A percentile compares a stretch with the other conserved stretches of the same genome.
Conservation (phyloP, 108 stramenopile genomes). For the Craspedostauros australis region DNA sequence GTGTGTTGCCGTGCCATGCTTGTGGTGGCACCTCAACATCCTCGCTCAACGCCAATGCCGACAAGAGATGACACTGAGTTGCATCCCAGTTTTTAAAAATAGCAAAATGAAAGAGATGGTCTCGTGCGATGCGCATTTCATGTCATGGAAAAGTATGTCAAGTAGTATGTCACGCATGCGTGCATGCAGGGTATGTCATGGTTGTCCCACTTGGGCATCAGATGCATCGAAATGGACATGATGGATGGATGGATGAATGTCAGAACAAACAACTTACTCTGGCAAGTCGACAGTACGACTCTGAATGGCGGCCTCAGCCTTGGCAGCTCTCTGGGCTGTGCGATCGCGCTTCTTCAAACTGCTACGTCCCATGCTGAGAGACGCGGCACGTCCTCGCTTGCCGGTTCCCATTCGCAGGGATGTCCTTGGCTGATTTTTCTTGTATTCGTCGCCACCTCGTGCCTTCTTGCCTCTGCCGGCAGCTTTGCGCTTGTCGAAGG, state of each 20-base stretch:
- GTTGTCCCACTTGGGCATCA: background rate
- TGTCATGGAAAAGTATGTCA: no score
- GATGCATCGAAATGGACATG: no score
- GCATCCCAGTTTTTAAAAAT: no score
- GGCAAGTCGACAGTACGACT: slow-evolving; percentile 66
- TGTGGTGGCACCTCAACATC: no score
- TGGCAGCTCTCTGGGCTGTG: slow-evolving; percentile 51
- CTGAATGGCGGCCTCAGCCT: slow-evolving; percentile 58
- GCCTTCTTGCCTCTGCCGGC: slow-evolving; percentile 17
- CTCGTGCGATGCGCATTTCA: no score
- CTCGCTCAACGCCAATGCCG: no score
- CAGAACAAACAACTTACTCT: slow-evolving; percentile 80
- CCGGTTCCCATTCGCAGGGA: slow-evolving; percentile 67
- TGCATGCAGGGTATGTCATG: background rate
- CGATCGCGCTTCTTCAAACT: slow-evolving; percentile 71
- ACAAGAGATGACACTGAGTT: no score
- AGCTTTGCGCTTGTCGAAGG: background rate
- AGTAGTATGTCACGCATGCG: slow-evolving; percentile 1
- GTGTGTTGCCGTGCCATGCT: no score
- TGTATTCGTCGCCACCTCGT: slow-evolving; percentile 18
- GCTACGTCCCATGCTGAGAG: slow-evolving; percentile 48
- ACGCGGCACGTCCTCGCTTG: slow-evolving; percentile 49
- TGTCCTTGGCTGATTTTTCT: slow-evolving; percentile 25
- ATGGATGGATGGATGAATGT: no score
- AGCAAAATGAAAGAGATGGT: no score